A percentile compares a stretch with the other conserved stretches of the same genome.
Evolutionary conservation across 129 eudicot species (phyloP).

Genomic region (Apium graveolens): DNA sequence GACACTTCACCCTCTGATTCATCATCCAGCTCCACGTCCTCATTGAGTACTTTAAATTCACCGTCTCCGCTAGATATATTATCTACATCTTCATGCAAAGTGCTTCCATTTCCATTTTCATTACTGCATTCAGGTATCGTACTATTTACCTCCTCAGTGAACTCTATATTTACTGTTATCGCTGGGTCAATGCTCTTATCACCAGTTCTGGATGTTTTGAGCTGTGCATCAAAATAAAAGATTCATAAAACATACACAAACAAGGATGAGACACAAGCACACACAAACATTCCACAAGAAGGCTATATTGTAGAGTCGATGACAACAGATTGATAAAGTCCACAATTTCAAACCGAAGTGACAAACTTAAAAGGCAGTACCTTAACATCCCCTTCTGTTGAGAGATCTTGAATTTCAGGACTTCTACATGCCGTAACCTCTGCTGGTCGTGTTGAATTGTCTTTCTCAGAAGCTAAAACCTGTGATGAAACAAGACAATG

Average conservation of each 20-base stretch:
- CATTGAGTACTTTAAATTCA: slow-evolving; percentile 5
- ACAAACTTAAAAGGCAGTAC: slow-evolving; percentile 18
- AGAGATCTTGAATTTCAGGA: slow-evolving; percentile 28
- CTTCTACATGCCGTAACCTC: slow-evolving; percentile 39
- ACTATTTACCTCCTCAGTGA: slow-evolving; percentile 42
- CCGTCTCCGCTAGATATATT: background rate
- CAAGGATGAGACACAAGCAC: background rate
- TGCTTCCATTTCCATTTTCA: slow-evolving; percentile 32
- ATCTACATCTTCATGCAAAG: slow-evolving; percentile 21
- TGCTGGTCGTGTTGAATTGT: slow-evolving; percentile 22
- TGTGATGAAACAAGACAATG: slow-evolving; percentile 25
- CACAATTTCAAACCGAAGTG: background rate
- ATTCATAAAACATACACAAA: background rate
- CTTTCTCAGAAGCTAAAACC: slow-evolving; percentile 19
- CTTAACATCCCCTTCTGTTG: slow-evolving; percentile 38
- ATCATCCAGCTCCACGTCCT: slow-evolving; percentile 17
- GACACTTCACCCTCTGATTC: slow-evolving; percentile 52
- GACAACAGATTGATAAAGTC: background rate
- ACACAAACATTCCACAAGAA: background rate
- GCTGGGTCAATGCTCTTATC: slow-evolving; percentile 29
- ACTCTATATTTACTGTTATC: slow-evolving; percentile 21
- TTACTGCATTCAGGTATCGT: slow-evolving; percentile 26
- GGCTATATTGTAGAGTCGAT: background rate
- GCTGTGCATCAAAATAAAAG: slow-evolving; percentile 27
- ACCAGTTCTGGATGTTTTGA: slow-evolving; percentile 27